A percentile compares a stretch with the other conserved stretches of the same genome.
These are phyloP conservation scores for Clonostachys solani DNA, from an alignment of 2,329 filamentous ascomycete species.

Conservation along the genomic window DNA sequence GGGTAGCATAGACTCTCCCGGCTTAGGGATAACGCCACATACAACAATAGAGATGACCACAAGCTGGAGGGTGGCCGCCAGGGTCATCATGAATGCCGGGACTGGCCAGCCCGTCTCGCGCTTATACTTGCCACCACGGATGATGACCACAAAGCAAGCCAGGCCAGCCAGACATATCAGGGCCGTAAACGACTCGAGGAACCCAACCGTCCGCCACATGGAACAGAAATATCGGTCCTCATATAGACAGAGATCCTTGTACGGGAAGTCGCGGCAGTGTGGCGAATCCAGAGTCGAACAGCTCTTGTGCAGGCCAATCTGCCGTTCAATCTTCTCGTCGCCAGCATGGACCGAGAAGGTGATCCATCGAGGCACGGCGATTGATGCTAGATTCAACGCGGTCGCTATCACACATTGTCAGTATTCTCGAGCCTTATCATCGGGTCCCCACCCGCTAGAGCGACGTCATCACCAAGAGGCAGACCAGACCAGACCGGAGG, in stretches of 20 bases:
- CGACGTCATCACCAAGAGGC: slow-evolving; percentile 14
- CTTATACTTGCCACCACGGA: slow-evolving; percentile 74
- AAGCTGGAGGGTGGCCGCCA: slow-evolving; percentile 67
- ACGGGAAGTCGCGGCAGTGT: slow-evolving; percentile 45
- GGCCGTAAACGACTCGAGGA: slow-evolving; percentile 79
- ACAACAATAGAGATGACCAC: slow-evolving; percentile 81
- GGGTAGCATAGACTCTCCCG: background rate
- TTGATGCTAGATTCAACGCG: slow-evolving; percentile 65
- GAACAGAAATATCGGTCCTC: slow-evolving; percentile 74
- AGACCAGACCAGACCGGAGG: background rate
- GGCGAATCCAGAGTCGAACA: slow-evolving; percentile 67
- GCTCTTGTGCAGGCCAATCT: slow-evolving; percentile 74
- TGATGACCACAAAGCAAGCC: slow-evolving; percentile 74
- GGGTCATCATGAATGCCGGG: slow-evolving; percentile 58
- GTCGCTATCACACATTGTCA: slow-evolving; percentile 45
- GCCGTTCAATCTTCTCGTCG: slow-evolving; percentile 45
- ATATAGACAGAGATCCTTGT: slow-evolving; percentile 23
- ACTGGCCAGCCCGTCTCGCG: slow-evolving; percentile 81
- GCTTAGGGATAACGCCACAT: slow-evolving; percentile 23
- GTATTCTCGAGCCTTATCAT: background rate
- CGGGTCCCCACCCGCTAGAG: background rate
- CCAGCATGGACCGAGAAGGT: slow-evolving; percentile 51
- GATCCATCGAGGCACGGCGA: slow-evolving; percentile 69
- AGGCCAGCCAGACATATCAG: slow-evolving; percentile 78
- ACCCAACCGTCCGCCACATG: slow-evolving; percentile 86